Base-by-base conservation (phyloP, 2,329 filamentous ascomycete genomes). In the Hypocrella siamensis region DNA sequence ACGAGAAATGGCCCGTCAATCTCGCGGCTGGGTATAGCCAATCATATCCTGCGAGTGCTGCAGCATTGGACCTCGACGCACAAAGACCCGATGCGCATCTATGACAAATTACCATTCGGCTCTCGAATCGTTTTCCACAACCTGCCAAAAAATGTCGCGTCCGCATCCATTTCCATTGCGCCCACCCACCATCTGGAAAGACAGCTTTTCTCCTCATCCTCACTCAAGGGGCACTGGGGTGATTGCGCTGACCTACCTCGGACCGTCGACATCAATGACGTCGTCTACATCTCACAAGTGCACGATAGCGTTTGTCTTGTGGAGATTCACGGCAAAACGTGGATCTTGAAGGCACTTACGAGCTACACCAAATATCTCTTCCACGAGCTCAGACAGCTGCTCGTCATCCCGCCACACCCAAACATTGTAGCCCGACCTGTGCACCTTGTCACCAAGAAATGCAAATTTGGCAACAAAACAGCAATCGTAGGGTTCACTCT, bases 271-370 rank as follows among this genome's bases (percentile, higher is more conserved):
- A 58, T 75, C 21, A 48, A 46, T 31, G 49, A 60, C 14, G 46
- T 75, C n/a, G 51, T 57, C 25, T 60, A 72, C 29, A 43, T 67
- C 36, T 54, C 56, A 15, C 65, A 75, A 46, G 49, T 74, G 14
- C 65, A 74, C 39, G 71, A 75, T 42, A 72, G 68, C 37, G 64
- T 75, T 28, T 70, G 65, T 34, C 51, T 73, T 11, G 67, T 74
- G 28, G 50, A 52, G 19, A 53, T 65, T 26, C 40, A 50, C 15
- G 53, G 48, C 6, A 42, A 51, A 30, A 46, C 56, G 3, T 65
- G 61, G 54, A 63, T 73, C 34, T 61, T 76, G 48, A 76, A 76
- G 45, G 65, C 67, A 3, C 46, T 74, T 26, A 66, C 64, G 3
- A 68, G 65, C 47, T 63, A 61, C 39, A 58, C 66, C 37, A 73